Evolutionary conservation across 1,284 basidiomycete species (phyloP).

Genomic region (Fomitopsis palustris): DNA sequence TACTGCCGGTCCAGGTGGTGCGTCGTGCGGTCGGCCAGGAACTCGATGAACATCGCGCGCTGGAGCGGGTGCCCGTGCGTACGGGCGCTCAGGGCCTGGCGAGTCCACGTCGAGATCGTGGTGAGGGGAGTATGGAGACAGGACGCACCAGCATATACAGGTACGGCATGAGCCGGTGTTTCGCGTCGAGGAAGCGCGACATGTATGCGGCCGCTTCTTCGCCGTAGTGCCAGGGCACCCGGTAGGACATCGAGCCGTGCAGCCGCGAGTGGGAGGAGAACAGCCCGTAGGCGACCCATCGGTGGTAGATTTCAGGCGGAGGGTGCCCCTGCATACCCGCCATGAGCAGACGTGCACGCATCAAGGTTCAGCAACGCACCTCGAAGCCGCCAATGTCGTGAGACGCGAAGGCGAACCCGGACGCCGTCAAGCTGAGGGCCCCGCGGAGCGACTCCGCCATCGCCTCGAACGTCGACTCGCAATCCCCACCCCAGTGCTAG

Average conservation of each 20-base stretch:
- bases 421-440: conserved; percentile 59
- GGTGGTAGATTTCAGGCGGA: conserved; percentile 66
- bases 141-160: conserved; percentile 56
- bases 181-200: conserved; percentile 63
- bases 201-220: conserved; percentile 66
- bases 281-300: conserved; percentile 73
- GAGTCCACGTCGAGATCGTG: not conserved
- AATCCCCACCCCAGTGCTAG: conserved; percentile 75
- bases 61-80: conserved; percentile 59
- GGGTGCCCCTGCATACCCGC: conserved; percentile 51
- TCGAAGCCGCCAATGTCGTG: conserved; percentile 80
- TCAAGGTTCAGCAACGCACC: conserved; percentile 20
- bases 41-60: conserved; percentile 75
- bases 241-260: conserved; percentile 69
- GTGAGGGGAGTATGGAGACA: not conserved
- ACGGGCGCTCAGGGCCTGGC: conserved; percentile 58
- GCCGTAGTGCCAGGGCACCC: conserved; percentile 75
- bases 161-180: conserved; percentile 74
- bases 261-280: conserved; percentile 71
- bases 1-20: conserved; percentile 66
- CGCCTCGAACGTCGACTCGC: conserved; percentile 74
- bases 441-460: conserved; percentile 76
- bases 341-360: not conserved
- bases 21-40: conserved; percentile 61
- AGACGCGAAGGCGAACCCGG: conserved; percentile 69